Evolutionary conservation across 495 filamentous ascomycete genomes (phyloP).

Genomic region (Daldinia loculata): DNA sequence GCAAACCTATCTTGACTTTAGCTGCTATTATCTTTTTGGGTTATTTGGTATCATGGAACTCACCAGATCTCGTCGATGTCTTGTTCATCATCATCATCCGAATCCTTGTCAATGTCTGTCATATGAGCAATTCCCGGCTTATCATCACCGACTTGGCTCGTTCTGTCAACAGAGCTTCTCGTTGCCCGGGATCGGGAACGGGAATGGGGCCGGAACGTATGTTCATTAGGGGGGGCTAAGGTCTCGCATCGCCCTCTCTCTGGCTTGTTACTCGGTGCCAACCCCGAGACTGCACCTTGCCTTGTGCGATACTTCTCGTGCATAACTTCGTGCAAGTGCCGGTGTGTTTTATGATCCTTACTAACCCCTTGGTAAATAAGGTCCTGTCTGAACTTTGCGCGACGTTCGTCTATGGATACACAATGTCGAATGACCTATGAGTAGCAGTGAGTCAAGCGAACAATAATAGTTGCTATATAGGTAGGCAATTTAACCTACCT

Average conservation of each 20-base stretch:
- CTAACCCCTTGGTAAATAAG: conserved; percentile 68
- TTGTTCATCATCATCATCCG: conserved; percentile 70
- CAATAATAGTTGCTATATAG: conserved; percentile 60
- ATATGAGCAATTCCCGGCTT: conserved; percentile 15
- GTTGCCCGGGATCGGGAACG: conserved; percentile 41
- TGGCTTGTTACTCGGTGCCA: not conserved
- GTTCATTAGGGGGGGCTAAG: conserved; percentile 35
- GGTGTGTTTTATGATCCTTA: conserved; percentile 49
- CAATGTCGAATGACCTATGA: conserved; percentile 69
- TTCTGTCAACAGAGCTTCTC: conserved; percentile 26
- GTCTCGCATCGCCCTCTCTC: conserved; percentile 40
- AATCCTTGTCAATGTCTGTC: conserved; percentile 55
- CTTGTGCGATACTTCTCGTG: conserved; percentile 52
- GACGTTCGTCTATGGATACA: conserved; percentile 79
- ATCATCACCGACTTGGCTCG: conserved; percentile 7
- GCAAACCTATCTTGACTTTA: conserved; percentile 60
- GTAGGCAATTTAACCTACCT: conserved; percentile 53
- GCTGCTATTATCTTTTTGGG: not conserved
- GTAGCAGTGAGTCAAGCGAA: conserved; percentile 63
- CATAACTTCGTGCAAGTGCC: conserved; percentile 51
- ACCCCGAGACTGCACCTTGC: not conserved
- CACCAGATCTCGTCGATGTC: conserved; percentile 83
- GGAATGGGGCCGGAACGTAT: conserved; percentile 42
- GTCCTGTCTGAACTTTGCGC: conserved; percentile 75
- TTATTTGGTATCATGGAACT: not conserved